Conservation (phyloP, 1,139 yeast species). For the Hemisphaericaspora xylofermentans region DNA sequence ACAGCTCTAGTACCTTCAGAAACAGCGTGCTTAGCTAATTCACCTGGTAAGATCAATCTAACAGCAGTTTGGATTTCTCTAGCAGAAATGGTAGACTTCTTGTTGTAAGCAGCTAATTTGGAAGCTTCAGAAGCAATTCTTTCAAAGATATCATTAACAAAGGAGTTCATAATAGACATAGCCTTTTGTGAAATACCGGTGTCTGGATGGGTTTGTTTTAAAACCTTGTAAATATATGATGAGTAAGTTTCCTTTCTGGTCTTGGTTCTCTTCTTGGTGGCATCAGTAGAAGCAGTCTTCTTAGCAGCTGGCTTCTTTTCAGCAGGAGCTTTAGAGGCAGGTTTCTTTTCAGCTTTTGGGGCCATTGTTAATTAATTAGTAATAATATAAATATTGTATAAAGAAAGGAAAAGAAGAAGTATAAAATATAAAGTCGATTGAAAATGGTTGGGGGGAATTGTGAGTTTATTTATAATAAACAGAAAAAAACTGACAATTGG, state of each 20-base stretch:
- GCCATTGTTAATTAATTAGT: slow-evolving; percentile 59
- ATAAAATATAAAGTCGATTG: neutral
- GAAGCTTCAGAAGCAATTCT: slow-evolving; percentile 98
- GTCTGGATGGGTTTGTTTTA: slow-evolving; percentile 99
- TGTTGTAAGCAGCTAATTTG: slow-evolving; percentile 99
- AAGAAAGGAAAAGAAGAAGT: slow-evolving; percentile 10
- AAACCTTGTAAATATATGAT: slow-evolving; percentile 96
- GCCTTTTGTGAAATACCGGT: slow-evolving; percentile 99
- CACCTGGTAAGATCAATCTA: slow-evolving; percentile 99
- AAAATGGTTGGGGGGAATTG: neutral
- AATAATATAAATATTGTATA: slow-evolving; percentile 8
- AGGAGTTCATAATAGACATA: slow-evolving; percentile 98
- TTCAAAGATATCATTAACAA: slow-evolving; percentile 94
- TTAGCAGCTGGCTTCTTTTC: slow-evolving; percentile 95
- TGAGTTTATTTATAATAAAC: slow-evolving; percentile 8
- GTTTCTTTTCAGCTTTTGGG: slow-evolving; percentile 97
- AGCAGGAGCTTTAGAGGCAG: slow-evolving; percentile 98
- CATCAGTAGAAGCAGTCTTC: slow-evolving; percentile 82
- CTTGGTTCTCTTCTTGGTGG: slow-evolving; percentile 92
- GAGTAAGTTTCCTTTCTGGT: slow-evolving; percentile 99
- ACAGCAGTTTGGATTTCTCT: slow-evolving; percentile 99
- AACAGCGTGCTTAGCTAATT: slow-evolving; percentile 98
- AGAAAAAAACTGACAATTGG: slow-evolving; percentile 3
- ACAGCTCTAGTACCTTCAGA: slow-evolving; percentile 99
- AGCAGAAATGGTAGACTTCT: slow-evolving; percentile 97